phyloP scores from a whole-genome alignment of 306 rosid species.

The Canavalia ensiformis region DNA sequence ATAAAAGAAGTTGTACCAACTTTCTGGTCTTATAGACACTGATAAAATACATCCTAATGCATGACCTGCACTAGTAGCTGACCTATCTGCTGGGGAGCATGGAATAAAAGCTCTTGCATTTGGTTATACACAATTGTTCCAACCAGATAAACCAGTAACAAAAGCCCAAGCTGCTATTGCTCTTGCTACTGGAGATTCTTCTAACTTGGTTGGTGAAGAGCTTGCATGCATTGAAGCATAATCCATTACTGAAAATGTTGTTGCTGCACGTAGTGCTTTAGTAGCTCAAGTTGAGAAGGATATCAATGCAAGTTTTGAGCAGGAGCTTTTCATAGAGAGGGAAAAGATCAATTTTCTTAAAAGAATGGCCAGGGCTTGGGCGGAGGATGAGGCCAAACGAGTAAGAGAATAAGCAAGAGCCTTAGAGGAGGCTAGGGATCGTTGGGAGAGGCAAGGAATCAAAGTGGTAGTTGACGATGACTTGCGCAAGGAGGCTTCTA shows the following conservation, averaged over 20 bases:
- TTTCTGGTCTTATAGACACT: slow-evolving; percentile 91
- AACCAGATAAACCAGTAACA: slow-evolving; percentile 93
- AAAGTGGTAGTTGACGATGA: slow-evolving; percentile 89
- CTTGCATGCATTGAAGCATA: slow-evolving; percentile 99
- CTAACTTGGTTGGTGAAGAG: slow-evolving; percentile 90
- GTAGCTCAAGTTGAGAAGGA: slow-evolving; percentile 96
- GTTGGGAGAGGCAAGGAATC: slow-evolving; percentile 97
- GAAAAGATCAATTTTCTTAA: slow-evolving; percentile 83
- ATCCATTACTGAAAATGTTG: slow-evolving; percentile 92
- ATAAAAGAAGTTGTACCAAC: slow-evolving; percentile 66
- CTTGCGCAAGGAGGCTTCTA: slow-evolving; percentile 81
- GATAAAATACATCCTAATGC: slow-evolving; percentile 96
- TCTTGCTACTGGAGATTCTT: slow-evolving; percentile 94
- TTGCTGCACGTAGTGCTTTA: slow-evolving; percentile 90
- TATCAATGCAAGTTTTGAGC: slow-evolving; percentile 81
- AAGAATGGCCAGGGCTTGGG: slow-evolving; percentile 99
- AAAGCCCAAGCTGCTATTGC: slow-evolving; percentile 99
- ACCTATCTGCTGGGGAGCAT: slow-evolving; percentile 88
- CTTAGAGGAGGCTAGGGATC: slow-evolving; percentile 93
- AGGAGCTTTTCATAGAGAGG: slow-evolving; percentile 82
- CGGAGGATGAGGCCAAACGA: slow-evolving; percentile 96
- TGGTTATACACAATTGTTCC: slow-evolving; percentile 94
- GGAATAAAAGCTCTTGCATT: slow-evolving; percentile 95
- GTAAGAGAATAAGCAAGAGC: slow-evolving; percentile 91
- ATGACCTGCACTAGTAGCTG: slow-evolving; percentile 97